Evolutionary conservation across 2,329 filamentous ascomycete species (phyloP).

Genomic region (Zalaria sp.): DNA sequence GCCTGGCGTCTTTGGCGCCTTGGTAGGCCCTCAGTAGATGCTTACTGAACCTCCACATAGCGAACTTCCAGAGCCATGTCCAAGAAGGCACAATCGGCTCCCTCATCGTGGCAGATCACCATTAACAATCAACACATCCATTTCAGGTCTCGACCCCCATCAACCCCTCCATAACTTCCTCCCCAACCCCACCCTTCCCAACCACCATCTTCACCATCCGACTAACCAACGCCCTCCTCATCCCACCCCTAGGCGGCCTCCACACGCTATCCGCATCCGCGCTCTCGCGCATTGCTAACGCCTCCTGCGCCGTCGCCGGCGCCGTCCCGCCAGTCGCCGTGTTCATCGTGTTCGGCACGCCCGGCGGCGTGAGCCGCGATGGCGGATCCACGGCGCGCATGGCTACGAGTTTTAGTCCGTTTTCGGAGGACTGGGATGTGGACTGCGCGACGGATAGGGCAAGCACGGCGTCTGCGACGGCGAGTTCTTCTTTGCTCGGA

Average conservation of each 20-base stretch:
- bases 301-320: slow-evolving; percentile 23
- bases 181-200: slow-evolving; percentile 63
- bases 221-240: slow-evolving; percentile 59
- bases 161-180: slow-evolving; percentile 73
- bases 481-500: slow-evolving; percentile 78
- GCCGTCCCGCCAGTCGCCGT: slow-evolving; percentile 27
- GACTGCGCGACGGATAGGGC: slow-evolving; percentile 59
- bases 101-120: background rate
- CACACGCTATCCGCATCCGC: slow-evolving; percentile 49
- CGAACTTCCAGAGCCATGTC: too few species aligned
- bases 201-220: slow-evolving; percentile 65
- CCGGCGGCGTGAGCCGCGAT: slow-evolving; percentile 32
- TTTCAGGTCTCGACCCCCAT: slow-evolving; percentile 50
- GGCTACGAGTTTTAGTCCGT: slow-evolving; percentile 21
- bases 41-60: too few species aligned
- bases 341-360: slow-evolving; percentile 32
- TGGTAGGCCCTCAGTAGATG: too few species aligned
- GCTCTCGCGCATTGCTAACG: slow-evolving; percentile 32
- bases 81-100: too few species aligned
- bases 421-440: slow-evolving; percentile 3
- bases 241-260: slow-evolving; percentile 72
- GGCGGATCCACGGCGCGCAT: slow-evolving; percentile 36
- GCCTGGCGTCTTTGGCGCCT: too few species aligned
- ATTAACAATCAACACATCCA: background rate
- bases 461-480: slow-evolving; percentile 78